Base-by-base conservation (phyloP, 768 basidiomycete species). In the Lactarius trivialis region DNA sequence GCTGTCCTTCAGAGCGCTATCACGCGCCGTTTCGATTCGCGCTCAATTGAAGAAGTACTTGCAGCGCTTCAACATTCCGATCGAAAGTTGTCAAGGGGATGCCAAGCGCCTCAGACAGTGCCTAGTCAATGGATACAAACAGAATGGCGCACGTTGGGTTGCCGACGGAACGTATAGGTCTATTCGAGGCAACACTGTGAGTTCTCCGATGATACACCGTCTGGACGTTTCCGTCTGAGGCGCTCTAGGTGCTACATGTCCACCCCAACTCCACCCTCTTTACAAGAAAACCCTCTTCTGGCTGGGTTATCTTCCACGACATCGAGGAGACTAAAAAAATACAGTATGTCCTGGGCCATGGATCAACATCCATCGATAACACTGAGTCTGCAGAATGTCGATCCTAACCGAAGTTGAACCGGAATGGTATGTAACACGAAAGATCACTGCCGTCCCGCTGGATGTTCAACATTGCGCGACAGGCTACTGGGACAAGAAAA, bases 241-340 rank as follows among this genome's bases (percentile, higher is more conserved):
- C 33, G 9, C 56, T 19, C 48, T 64, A 98, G 95, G 77, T 84
- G 8, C 75, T 99, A 24, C 85, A 94, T 74, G 88, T 93, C 4
- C 96, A 98, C 72, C 96, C 97, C 1, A 92, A 87, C 7, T 97
- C 95, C 1, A 93, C 97, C 7, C 76, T 98, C 56, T 98, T 98
- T 71, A 97, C 93, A 0, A 78, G 97, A 48, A 94, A 91, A 70
- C 91, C 97, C 9, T 82, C 85, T 26, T 88, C 89, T 1, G 91
- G 91, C 7, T 98, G 93, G 92, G 91, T 99, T 4, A 78, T 99
- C 9, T 98, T 88, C 70, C 93, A 98, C 69, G 94, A 98, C 72
- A 86, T 97, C 77, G 88, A 98, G 69, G 96, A 98, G 73, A 98
- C 97, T 0, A 95, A 93, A 67, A 97, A 94, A 71, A 86, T 85